Conservation (phyloP, 2,329 filamentous ascomycete species). For the Ophiostoma ips region DNA sequence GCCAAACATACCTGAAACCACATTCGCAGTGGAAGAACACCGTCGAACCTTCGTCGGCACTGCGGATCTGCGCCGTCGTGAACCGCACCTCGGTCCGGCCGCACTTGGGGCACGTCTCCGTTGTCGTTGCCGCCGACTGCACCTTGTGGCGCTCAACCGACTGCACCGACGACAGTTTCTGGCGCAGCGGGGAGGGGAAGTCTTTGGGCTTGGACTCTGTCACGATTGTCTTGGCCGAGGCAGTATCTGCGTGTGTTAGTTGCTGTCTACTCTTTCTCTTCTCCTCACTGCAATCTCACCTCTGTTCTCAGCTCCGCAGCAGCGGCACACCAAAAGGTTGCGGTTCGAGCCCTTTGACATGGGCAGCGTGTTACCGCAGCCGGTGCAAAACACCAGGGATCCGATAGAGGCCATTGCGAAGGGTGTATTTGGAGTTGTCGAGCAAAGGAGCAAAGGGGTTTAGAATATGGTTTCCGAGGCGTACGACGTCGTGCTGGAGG, state of each 20-base stretch:
- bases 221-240: slow-evolving; percentile 59
- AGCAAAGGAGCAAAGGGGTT: not conserved
- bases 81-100: slow-evolving; percentile 71
- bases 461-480: not conserved
- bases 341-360: slow-evolving; percentile 63
- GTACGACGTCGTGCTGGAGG: not conserved
- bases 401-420: slow-evolving; percentile 72
- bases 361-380: slow-evolving; percentile 83
- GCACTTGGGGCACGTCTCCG: slow-evolving; percentile 66
- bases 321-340: slow-evolving; percentile 65
- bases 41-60: slow-evolving; percentile 90
- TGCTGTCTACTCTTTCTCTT: not conserved
- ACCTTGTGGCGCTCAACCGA: slow-evolving; percentile 65
- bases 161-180: slow-evolving; percentile 79
- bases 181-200: slow-evolving; percentile 78
- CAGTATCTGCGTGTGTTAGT: slow-evolving; percentile 33
- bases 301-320: slow-evolving; percentile 66
- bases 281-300: slow-evolving; percentile 25
- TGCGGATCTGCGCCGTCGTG: slow-evolving; percentile 70
- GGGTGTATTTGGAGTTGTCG: not conserved
- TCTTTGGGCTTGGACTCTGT: slow-evolving; percentile 79
- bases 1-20: slow-evolving; percentile 69
- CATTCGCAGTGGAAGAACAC: slow-evolving; percentile 85
- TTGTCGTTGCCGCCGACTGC: slow-evolving; percentile 54
- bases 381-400: slow-evolving; percentile 81